phyloP scores from a whole-genome alignment of 129 eudicot species.

The Escallonia rubra region DNA sequence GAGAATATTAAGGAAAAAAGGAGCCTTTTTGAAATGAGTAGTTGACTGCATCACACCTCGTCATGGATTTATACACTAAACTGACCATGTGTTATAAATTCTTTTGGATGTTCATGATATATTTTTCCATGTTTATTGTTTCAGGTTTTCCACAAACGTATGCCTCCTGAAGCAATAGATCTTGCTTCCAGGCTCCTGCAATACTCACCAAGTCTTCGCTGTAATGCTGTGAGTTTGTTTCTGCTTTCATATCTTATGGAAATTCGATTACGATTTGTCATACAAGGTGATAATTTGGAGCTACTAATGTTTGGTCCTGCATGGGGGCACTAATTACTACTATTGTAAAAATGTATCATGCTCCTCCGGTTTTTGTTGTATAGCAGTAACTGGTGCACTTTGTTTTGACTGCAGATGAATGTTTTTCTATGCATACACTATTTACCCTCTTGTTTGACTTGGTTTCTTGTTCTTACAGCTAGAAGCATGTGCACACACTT shows the following conservation, averaged over 20 bases:
- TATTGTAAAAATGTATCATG: neutral
- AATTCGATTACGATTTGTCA: neutral
- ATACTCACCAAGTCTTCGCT: slow-evolving; percentile 95
- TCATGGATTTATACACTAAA: neutral
- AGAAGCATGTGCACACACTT: slow-evolving; percentile 93
- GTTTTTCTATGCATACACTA: neutral
- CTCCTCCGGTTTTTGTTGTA: neutral
- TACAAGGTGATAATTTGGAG: neutral
- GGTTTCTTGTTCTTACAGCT: slow-evolving; percentile 44
- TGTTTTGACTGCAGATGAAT: neutral
- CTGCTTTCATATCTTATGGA: neutral
- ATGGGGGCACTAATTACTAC: neutral
- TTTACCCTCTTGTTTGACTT: neutral
- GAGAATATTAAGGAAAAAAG: neutral
- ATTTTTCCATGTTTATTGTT: slow-evolving; percentile 6
- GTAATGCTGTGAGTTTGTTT: slow-evolving; percentile 77
- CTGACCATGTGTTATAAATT: neutral
- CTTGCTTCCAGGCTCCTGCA: slow-evolving; percentile 89
- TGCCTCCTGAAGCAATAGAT: slow-evolving; percentile 99
- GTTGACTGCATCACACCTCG: neutral
- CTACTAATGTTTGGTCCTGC: neutral
- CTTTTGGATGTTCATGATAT: neutral
- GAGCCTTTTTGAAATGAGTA: neutral
- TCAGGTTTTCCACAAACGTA: slow-evolving; percentile 88
- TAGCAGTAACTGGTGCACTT: neutral